Conservation (phyloP, 1,284 basidiomycete genomes). For the Xerocomus amazonicus region DNA sequence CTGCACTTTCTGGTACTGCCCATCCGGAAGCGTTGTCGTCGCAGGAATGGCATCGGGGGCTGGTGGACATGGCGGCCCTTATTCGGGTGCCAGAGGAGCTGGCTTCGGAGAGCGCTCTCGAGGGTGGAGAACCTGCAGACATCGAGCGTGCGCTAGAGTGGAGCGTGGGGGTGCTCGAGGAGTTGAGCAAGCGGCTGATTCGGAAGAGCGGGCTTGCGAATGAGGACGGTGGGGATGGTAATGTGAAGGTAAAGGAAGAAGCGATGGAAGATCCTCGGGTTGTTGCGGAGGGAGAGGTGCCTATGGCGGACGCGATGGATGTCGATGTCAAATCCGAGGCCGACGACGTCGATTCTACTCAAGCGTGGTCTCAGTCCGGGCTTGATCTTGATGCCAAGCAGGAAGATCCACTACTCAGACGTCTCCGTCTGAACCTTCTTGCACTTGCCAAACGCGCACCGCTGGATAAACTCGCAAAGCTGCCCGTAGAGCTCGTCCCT, state of each 20-base stretch:
- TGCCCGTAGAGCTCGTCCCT: conserved; percentile 65
- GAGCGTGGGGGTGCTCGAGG: conserved; percentile 23
- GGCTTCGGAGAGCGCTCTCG: conserved; percentile 49
- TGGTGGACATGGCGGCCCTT: conserved; percentile 65
- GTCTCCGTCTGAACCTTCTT: conserved; percentile 64
- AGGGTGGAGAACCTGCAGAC: conserved; percentile 26
- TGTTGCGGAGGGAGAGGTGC: neutral
- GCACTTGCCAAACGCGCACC: conserved; percentile 73
- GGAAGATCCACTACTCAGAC: conserved; percentile 51
- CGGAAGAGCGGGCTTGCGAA: neutral
- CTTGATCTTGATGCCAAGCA: neutral
- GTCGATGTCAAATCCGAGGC: conserved; percentile 19
- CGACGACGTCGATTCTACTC: conserved; percentile 1
- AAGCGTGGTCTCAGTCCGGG: neutral
- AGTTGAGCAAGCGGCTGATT: conserved; percentile 13
- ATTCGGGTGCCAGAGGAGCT: conserved; percentile 61
- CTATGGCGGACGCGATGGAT: conserved; percentile 18
- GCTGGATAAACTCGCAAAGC: conserved; percentile 60
- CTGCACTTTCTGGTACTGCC: conserved; percentile 34
- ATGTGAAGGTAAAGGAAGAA: conserved; percentile 25
- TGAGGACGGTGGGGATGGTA: conserved; percentile 38
- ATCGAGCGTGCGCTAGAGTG: conserved; percentile 32
- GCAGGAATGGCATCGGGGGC: conserved; percentile 40
- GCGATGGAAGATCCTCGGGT: neutral
- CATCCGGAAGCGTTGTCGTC: conserved; percentile 43